Base-by-base conservation (phyloP, 1,284 basidiomycete species). In the Dichomitus squalens region DNA sequence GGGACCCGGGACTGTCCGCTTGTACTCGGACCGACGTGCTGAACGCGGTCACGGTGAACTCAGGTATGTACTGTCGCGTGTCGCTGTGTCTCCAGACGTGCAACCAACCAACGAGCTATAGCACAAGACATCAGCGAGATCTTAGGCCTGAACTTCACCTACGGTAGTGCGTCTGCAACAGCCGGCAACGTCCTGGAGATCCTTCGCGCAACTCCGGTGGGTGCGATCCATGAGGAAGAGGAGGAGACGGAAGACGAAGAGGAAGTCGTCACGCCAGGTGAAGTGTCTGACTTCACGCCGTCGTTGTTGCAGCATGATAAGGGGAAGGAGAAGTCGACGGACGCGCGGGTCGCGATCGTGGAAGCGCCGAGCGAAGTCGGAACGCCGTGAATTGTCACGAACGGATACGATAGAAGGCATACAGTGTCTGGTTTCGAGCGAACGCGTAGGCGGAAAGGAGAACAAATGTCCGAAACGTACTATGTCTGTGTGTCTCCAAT, bases 161-260 rank as follows among this genome's bases (percentile, higher is more conserved):
- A n/a, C n/a, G n/a, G n/a, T n/a, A n/a, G n/a, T n/a, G n/a, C n/a
- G n/a, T n/a, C 11, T 8, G 38, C 38, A 39, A 39, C 16, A 20
- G 38, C 38, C 20, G 16, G 20, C 38, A 39, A 16, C 20, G n/a
- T 29, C 5, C 33, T 14, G n/a, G n/a, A n/a, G n/a, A n/a, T 31
- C 29, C 9, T 47, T 16, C 29, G 9, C 12, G 29, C 34, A 21
- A 25, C 29, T 18, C 23, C 44, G 4, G 21, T 40, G 14, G 50
- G 49, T 3, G 27, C 29, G 39, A 47, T 31, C 3, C 20, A 18
- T 16, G 35, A 44, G 29, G 58, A 27, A 43, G 53, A 18, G 6
- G 52, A 54, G 1, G 60, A 48, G 8, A 54, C 52, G 4, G 56
- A 57, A 35, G 55, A 58, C 20, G 52, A 58, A 40, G 40, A 53